Evolutionary conservation across 306 rosid species (phyloP), one percentile per base, ranked within the genome.

Genomic region (Cercis canadensis): DNA sequence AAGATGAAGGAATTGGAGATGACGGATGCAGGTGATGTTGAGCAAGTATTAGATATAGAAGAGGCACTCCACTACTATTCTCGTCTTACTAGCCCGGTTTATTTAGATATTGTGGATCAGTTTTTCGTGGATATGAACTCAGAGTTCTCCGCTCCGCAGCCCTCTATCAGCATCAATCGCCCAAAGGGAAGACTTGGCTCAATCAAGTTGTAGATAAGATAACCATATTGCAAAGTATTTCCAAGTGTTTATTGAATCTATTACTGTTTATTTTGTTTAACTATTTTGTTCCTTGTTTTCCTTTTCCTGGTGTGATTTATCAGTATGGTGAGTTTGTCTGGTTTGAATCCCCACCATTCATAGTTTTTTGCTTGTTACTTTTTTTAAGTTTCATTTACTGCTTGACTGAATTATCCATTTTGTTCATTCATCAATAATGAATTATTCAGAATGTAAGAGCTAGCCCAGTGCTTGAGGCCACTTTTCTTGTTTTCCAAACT

Each of bases 51-150:
- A 80, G 99, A 94, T 68, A 84, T 94, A 52, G 99, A 94, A 86
- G 99, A 91, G 83, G 99, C 90, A 32, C 80, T 91, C 3, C 91
- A 94, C 84, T 94, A 94, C 80, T 94, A 94, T 81, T 94, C 96
- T 69, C 87, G 95, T 68, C 95, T 94, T 68, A 87, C 62, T 52
- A 87, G 97, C 69, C 90, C 95, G 3, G 86, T 83, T 41, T 95
- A 91, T 76, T 74, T 87, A 34, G 97, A 91, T 60, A 88, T 91
- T 49, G 92, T 95, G 34, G 96, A 95, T 84, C 85, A 87, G 81
- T 91, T 95, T 76, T 89, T 95, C 82, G 74, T 7, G 73, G 92
- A 89, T 32, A 89, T 91, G 73, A 75, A 87, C 78, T 74, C 95
- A 4, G 90, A 94, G 16, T 34, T 83, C 44, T 80, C 82, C 41